These are phyloP conservation scores for Schwanniomyces occidentalis DNA, from an alignment of 805 yeast species.

Conservation along the genomic window DNA sequence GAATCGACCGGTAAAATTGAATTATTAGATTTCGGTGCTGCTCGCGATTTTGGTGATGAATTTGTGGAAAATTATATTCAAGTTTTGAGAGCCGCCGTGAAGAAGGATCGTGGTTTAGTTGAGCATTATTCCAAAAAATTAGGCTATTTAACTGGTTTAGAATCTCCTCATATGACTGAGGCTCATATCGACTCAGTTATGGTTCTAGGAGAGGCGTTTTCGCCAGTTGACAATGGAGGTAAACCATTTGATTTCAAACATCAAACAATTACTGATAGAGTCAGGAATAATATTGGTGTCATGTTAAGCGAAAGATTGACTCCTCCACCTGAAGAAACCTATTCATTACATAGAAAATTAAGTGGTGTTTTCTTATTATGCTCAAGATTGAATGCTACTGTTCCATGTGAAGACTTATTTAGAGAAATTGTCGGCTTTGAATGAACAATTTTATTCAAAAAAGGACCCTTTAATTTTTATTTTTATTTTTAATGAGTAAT, in stretches of 20 bases:
- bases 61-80: conserved; percentile 71
- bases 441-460: conserved; percentile 1
- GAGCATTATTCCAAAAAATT: conserved; percentile 65
- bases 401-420: conserved; percentile 79
- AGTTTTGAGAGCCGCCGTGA: conserved; percentile 73
- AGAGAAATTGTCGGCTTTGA: conserved; percentile 67
- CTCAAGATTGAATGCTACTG: conserved; percentile 78
- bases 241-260: conserved; percentile 65
- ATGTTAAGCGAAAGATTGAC: conserved; percentile 91
- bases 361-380: conserved; percentile 92
- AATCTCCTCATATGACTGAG: conserved; percentile 79
- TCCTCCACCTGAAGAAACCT: conserved; percentile 98
- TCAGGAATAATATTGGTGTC: conserved; percentile 78
- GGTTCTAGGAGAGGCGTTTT: conserved; percentile 91
- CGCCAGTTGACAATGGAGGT: conserved; percentile 50
- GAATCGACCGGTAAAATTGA: conserved; percentile 70
- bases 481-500: conserved; percentile 6
- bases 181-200: conserved; percentile 92
- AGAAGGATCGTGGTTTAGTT: conserved; percentile 62
- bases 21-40: conserved; percentile 93
- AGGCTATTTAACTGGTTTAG: conserved; percentile 91
- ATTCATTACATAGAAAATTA: conserved; percentile 91
- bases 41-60: conserved; percentile 69
- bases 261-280: conserved; percentile 94
- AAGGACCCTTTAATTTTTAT: not conserved